Percentiles rank a stretch among this genome's conserved stretches.
Evolutionary conservation across 2,329 filamentous ascomycete species (phyloP).

Genomic region (Colletotrichum acutatum): DNA sequence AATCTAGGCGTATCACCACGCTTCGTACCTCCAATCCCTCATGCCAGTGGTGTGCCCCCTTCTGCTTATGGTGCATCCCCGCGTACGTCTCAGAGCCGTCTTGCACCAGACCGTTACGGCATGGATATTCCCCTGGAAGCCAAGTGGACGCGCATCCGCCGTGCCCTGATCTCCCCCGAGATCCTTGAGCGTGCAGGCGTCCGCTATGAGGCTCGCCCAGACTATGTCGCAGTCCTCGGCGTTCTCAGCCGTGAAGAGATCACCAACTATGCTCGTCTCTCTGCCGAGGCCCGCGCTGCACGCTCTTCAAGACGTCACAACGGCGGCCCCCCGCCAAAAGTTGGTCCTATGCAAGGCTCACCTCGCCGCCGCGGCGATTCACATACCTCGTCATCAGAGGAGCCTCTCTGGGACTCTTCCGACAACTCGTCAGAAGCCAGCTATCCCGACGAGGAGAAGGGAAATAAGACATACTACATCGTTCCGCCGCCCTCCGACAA

Average conservation of each 20-base stretch:
- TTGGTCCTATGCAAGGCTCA: slow-evolving; percentile 24
- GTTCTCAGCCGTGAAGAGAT: slow-evolving; percentile 64
- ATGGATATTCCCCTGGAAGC: slow-evolving; percentile 67
- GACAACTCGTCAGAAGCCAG: slow-evolving; percentile 41
- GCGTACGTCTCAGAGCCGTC: slow-evolving; percentile 45
- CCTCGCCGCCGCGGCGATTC: slow-evolving; percentile 8
- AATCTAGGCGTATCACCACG: slow-evolving; percentile 52
- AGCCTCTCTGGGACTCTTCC: slow-evolving; percentile 43
- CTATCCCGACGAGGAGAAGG: slow-evolving; percentile 41
- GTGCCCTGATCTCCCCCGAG: slow-evolving; percentile 67
- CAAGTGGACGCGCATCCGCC: slow-evolving; percentile 68
- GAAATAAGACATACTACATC: slow-evolving; percentile 51
- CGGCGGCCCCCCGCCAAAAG: background rate
- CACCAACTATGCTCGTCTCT: slow-evolving; percentile 60
- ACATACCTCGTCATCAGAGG: slow-evolving; percentile 38
- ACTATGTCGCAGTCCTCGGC: slow-evolving; percentile 70
- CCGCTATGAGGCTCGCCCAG: slow-evolving; percentile 69
- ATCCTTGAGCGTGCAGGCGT: slow-evolving; percentile 65
- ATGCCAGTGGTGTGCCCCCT: slow-evolving; percentile 37
- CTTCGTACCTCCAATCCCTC: slow-evolving; percentile 48
- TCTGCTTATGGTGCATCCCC: slow-evolving; percentile 31
- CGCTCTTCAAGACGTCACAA: slow-evolving; percentile 39
- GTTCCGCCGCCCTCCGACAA: slow-evolving; percentile 47
- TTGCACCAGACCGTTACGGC: slow-evolving; percentile 68
- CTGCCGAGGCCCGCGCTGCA: slow-evolving; percentile 57